Evolutionary conservation across 2,329 filamentous ascomycete genomes (phyloP).

Genomic region (Fusarium tricinctum): DNA sequence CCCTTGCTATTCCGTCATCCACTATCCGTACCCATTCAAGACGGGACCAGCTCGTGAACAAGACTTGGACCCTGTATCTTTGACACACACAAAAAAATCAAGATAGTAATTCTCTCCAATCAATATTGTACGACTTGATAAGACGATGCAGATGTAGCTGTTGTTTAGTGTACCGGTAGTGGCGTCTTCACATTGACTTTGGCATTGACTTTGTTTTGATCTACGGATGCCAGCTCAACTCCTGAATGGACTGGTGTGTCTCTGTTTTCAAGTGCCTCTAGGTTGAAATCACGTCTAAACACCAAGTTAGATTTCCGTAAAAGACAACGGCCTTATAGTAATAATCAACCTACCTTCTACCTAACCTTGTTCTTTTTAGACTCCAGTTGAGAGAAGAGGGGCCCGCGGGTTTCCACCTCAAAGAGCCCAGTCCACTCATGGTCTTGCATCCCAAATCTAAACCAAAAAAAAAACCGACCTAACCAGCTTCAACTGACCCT

Average conservation of each 20-base stretch:
- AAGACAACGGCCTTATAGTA: slow-evolving; percentile 1
- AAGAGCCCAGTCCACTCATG: slow-evolving; percentile 31
- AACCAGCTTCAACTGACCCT: slow-evolving; percentile 23
- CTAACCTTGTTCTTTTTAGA: neutral
- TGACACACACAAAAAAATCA: slow-evolving; percentile 29
- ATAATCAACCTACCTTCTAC: slow-evolving; percentile 2
- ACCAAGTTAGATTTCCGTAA: too few species aligned
- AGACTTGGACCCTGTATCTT: slow-evolving; percentile 43
- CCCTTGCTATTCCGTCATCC: slow-evolving; percentile 41
- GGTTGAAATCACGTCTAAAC: neutral
- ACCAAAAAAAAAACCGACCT: slow-evolving; percentile 20
- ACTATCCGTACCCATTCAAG: slow-evolving; percentile 26
- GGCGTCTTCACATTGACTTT: too few species aligned
- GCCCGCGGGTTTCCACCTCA: slow-evolving; percentile 29
- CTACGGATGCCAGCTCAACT: neutral
- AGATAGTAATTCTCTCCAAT: slow-evolving; percentile 24
- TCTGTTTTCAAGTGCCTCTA: neutral
- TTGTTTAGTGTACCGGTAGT: too few species aligned
- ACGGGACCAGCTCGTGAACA: slow-evolving; percentile 40
- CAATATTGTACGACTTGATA: neutral
- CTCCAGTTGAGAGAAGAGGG: slow-evolving; percentile 18
- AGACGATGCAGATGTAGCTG: too few species aligned
- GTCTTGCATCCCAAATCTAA: slow-evolving; percentile 33
- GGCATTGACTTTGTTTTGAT: neutral
- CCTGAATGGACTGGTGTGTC: neutral